Base-by-base conservation (phyloP, 352 stramenopile genomes). In the Globisporangium perplexum region DNA sequence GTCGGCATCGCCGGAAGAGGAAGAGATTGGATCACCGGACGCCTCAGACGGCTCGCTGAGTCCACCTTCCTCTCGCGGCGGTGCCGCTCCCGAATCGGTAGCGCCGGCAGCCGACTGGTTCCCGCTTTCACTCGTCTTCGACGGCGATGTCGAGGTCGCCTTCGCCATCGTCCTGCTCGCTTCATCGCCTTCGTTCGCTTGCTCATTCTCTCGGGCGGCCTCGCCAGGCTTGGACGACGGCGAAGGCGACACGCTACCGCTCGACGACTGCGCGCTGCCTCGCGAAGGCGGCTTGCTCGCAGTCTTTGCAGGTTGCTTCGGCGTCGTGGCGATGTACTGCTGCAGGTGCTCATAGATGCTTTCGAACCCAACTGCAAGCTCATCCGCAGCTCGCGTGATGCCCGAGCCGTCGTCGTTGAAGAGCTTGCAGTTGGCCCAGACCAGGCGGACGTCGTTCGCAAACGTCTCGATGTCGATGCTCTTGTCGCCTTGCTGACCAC, bases 371-470 rank as follows among this genome's bases (percentile, higher is more conserved):
- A 57, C 61, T 7, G 74, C 76, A 12, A 93, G 64, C 23, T 86
- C 71, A 39, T 88, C 79, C 15, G 83, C 83, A 1, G 80, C 83
- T 38, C 83, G 80, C 0, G 74, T 77, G 41, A 93, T 90, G 4
- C 83, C 83, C 4, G 83, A 93, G 28, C 76, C 79, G 30, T 91
- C 80, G 47, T 93, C 83, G 57, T 93, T 93, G 47, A 90, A 93
- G 17, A 87, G 58, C 55, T 87, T 87, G 71, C 83, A 93, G 57
- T 93, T 93, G 15, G 70, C 61, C 83, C 83, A 93, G 41, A 93
- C 81, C 3, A 89, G 71, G n/a, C 76, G 80, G 55, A 93, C 68
- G 47, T 93, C 83, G 28, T 87, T 65, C 1, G 80, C 77, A 55
- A 93, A 90, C 26, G 68, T 67, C 22, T 68, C 65, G 0, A 71